Evolutionary conservation across 768 basidiomycete genomes (phyloP).

Genomic region (Gloeopeniophorella convolvens): DNA sequence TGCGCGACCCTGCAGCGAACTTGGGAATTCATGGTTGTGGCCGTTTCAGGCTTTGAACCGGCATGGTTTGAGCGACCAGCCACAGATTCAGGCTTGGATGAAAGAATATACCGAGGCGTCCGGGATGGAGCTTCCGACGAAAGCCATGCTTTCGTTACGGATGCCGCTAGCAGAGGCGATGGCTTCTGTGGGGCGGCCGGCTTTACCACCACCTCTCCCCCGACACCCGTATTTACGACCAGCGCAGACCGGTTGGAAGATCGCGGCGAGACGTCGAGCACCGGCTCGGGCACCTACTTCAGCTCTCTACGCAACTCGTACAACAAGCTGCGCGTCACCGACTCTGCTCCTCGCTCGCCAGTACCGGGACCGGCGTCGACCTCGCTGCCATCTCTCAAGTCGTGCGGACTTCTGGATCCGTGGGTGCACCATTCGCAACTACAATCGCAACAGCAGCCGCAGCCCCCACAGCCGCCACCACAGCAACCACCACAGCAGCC

Average conservation of each 20-base stretch:
- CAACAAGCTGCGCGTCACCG: slow-evolving; percentile 8
- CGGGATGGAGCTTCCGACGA: slow-evolving; percentile 47
- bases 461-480: no score
- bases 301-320: slow-evolving; percentile 13
- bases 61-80: slow-evolving; percentile 52
- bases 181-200: slow-evolving; percentile 1
- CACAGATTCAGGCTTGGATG: slow-evolving; percentile 50
- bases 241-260: slow-evolving; percentile 9
- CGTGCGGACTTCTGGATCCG: slow-evolving; percentile 62
- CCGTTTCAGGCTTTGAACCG: slow-evolving; percentile 53
- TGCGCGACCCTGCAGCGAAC: slow-evolving; percentile 23
- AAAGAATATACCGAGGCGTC: slow-evolving; percentile 58
- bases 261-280: slow-evolving; percentile 9
- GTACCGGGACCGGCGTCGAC: slow-evolving; percentile 22
- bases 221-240: neutral
- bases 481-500: neutral
- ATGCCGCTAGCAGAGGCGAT: slow-evolving; percentile 3
- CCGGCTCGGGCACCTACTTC: slow-evolving; percentile 5
- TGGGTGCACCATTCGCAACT: slow-evolving; percentile 29
- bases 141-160: neutral
- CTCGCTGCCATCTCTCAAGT: slow-evolving; percentile 69
- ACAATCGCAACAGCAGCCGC: neutral
- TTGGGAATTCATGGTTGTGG: neutral
- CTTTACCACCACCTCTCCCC: slow-evolving; percentile 1
- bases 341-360: slow-evolving; percentile 6